Base-by-base conservation (phyloP, 305 asterid species). In the Fraxinus nigra region DNA sequence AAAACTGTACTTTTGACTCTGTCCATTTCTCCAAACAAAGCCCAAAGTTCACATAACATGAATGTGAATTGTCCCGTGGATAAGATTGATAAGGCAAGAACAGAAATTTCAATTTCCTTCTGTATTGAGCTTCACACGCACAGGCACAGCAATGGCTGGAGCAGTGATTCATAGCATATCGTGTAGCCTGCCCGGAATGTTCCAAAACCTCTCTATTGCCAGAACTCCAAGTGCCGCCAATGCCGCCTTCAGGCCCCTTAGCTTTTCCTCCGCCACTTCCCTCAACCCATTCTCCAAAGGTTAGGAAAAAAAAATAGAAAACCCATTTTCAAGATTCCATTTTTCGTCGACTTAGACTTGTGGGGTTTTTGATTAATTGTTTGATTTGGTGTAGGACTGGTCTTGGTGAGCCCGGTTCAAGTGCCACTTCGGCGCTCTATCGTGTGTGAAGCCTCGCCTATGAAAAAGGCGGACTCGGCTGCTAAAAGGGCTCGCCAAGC, bases 401-500 rank as follows among this genome's bases (percentile, higher is more conserved):
- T 74, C 70, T 70, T 90, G 78, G 59, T 83, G 79, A 82, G 87
- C 43, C 93, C 93, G 5, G 86, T 89, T 86, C 86, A 85, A 80
- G 72, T 80, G 86, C 84, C 90, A 2, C 80, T 79, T 59, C 90
- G 96, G 80, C 89, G 78, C 30, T 90, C 93, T 3, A 87, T 95
- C 80, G 93, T 94, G 1, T 93, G 99, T 51, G 93, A 93, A 79
- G 97, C 89, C 63, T 92, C 85, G 79, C 90, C 92, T 0, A 73
- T 72, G 56, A 94, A 92, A 89, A 95, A 92, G 87, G 86, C 98
- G 4, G 99, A 95, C 84, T 93, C 98, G 30, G 98, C 99, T 13
- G 99, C 98, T 18, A 95, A 95, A 89, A 92, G 99, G 87, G 98
- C 95, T 81, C 97, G 98, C 1, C 99, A 94, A 80, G 89, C 98